Percentiles rank a stretch among this genome's conserved stretches.
Evolutionary conservation across 352 stramenopile species (phyloP).

Genomic region (Globisporangium camurandrum): DNA sequence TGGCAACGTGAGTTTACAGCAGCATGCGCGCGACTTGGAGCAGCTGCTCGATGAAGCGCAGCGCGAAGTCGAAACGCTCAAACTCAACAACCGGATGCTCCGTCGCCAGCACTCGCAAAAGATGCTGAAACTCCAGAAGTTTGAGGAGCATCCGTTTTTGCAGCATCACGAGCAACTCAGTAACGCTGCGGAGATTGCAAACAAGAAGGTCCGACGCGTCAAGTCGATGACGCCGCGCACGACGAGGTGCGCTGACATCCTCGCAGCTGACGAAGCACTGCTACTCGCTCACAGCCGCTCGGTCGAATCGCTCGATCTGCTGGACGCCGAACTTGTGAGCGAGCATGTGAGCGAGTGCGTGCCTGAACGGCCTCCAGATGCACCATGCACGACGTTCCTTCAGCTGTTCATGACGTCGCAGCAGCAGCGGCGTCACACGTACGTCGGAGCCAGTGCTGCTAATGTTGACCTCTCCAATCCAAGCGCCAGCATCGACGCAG

Average conservation of each 20-base stretch:
- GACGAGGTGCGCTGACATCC: slow-evolving; percentile 9
- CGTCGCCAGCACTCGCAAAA: slow-evolving; percentile 10
- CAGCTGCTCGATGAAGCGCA: slow-evolving; percentile 32
- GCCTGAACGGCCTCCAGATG: not conserved
- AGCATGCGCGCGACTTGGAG: slow-evolving; percentile 8
- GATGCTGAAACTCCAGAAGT: too few relatives aligned
- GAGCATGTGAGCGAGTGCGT: too few relatives aligned
- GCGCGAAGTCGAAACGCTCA: slow-evolving; percentile 19
- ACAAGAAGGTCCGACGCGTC: slow-evolving; percentile 1
- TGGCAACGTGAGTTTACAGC: slow-evolving; percentile 5
- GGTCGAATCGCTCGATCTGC: not conserved
- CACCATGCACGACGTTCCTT: slow-evolving; percentile 3
- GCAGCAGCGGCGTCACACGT: slow-evolving; percentile 10
- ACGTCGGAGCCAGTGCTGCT: too few relatives aligned
- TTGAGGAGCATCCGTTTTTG: too few relatives aligned
- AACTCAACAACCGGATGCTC: slow-evolving; percentile 29
- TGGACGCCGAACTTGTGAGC: not conserved
- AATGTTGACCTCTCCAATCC: too few relatives aligned
- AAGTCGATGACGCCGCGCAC: slow-evolving; percentile 5
- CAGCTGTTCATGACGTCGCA: slow-evolving; percentile 9
- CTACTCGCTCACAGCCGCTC: not conserved
- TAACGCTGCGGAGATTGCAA: not conserved
- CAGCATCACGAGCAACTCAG: not conserved
- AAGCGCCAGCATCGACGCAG: not conserved
- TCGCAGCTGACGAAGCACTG: slow-evolving; percentile 5